Conservation (phyloP, 176 grass and related monocot species). For the Carex myosuroides region DNA sequence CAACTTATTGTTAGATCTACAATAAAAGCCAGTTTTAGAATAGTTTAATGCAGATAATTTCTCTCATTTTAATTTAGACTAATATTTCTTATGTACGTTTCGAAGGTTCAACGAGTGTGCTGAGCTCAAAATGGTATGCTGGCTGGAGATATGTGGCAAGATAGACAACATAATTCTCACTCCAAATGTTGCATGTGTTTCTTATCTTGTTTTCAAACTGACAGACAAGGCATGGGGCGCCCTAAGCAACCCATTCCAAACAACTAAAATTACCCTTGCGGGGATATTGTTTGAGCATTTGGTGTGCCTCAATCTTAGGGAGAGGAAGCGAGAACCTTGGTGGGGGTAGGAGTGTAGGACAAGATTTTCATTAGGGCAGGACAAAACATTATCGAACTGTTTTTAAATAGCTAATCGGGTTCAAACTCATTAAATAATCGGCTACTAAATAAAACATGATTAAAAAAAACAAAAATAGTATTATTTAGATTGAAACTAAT, state of each 20-base stretch:
- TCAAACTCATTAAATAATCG: too few species aligned
- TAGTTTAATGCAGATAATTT: not conserved
- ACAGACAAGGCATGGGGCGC: not conserved
- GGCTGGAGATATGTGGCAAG: conserved; percentile 50
- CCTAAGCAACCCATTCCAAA: conserved; percentile 1
- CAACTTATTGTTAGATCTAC: not conserved
- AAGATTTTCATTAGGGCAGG: too few species aligned
- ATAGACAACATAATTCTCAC: conserved; percentile 46
- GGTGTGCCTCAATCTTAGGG: not conserved
- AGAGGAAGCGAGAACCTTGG: not conserved
- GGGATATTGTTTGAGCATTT: not conserved
- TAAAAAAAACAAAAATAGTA: too few species aligned
- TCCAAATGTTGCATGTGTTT: conserved; percentile 13
- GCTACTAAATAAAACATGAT: too few species aligned
- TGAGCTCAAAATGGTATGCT: conserved; percentile 39
- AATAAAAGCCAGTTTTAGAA: not conserved
- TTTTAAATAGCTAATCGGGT: too few species aligned
- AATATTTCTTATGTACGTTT: not conserved
- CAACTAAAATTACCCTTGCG: not conserved
- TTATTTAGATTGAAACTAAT: too few species aligned
- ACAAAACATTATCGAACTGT: too few species aligned
- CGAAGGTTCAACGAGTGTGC: conserved; percentile 36
- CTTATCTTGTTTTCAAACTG: conserved; percentile 48
- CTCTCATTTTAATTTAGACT: not conserved
- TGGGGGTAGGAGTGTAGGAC: too few species aligned